Base-by-base conservation (phyloP, 1,284 basidiomycete species). In the Cystobasidium slooffiae region DNA sequence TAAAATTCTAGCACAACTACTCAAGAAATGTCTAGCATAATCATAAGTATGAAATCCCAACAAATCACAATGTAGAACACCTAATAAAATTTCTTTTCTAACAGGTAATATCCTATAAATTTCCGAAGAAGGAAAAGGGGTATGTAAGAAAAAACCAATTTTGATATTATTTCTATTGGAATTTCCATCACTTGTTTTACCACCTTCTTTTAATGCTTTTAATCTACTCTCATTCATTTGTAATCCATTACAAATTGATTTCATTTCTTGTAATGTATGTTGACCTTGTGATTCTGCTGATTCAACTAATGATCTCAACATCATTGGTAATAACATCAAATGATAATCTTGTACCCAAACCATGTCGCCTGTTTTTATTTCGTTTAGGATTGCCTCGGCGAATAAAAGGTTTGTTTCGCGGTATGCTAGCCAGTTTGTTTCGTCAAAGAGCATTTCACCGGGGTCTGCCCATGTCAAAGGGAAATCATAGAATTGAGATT, bases 21-120 rank as follows among this genome's bases (percentile, higher is more conserved):
- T 97, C 52, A 99, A 86, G 87, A 99, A 99, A 84, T 99, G 96
- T 37, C 97, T 93, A 0, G 96, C 96, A 81, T 99, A 99, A 84
- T 99, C 97, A 83, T 97, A 99, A 1, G 97, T 99, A 85, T 99
- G 96, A 88, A 99, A 99, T 63, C 94, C 94, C 79, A 97, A 93
- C 76, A 99, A 87, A 82, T 99, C 97, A 81, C 93, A 97, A 82
- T 96, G 94, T 16, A 99, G 86, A 51, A 98, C 89, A 56, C 96
- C 97, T 24, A 98, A 89, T 18, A 99, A 86, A 78, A 99, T 99
- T 84, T 99, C 96, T 73, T 94, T 88, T 67, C 96, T 91, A 43
- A 99, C 96, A 1, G 96, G 97, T 12, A 99, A 86, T 80, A 98
- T 96, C 74, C 94, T 95, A 78, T 99, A 99, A 80, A 99, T 98